Base-by-base conservation (phyloP, 2,329 filamentous ascomycete genomes). In the Neurospora crassa region DNA sequence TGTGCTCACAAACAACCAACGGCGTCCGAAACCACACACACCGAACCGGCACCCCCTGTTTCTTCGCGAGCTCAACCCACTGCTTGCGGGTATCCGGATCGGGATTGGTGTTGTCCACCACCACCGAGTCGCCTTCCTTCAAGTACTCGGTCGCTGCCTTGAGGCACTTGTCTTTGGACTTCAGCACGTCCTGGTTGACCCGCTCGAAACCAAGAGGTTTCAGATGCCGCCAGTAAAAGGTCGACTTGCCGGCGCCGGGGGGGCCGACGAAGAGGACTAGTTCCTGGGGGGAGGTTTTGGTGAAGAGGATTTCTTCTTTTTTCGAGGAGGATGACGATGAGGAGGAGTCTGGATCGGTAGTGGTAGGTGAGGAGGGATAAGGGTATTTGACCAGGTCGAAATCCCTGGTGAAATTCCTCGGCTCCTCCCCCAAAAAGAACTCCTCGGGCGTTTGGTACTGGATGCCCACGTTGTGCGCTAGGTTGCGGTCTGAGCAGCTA, bases 91-190 rank as follows among this genome's bases (percentile, higher is more conserved):
- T 93, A 69, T 92, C 91, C 12, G 85, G 79, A 81, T 97, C 92
- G 40, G 94, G 89, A 79, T 99, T 99, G n/a, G 96, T 98, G 80
- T 97, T 98, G 81, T 99, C 96, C 72, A 98, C 86, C 37, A 86
- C 93, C 4, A 97, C 89, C 2, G 92, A 92, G 29, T 84, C 84
- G 1, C 90, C 89, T 34, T 87, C 84, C 53, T 85, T 80, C 59
- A 98, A 83, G 67, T 87, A 81, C 67, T 91, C 87, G 68, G 83
- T 85, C 16, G 94, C 93, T 34, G 87, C 88, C 80, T 93, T 92
- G 72, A 97, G 81, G 79, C 90, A 91, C 76, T 88, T 91, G 68
- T 89, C 86, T 72, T 86, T 83, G 74, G 80, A 91, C 80, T 97
- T 97, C 67, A 97, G 84, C 1, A 86, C 88, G 80, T 98, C 96